Conservation (phyloP, 352 stramenopile genomes). For the Phytophthora tentaculata region DNA sequence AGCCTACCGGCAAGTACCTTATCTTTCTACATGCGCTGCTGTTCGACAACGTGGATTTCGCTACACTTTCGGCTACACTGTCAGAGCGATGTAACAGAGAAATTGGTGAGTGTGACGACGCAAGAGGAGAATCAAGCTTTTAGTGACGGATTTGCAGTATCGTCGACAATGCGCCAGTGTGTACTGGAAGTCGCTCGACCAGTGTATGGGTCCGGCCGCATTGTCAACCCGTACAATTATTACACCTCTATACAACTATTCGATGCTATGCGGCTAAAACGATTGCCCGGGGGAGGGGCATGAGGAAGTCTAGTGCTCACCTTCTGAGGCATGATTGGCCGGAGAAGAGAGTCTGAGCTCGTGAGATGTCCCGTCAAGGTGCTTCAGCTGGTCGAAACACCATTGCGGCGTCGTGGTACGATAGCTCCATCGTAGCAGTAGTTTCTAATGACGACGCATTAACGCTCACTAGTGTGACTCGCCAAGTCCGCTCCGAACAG, state of each 20-base stretch:
- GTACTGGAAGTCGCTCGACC: too few species aligned
- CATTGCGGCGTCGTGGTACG: conserved; percentile 8
- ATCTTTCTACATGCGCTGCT: too few species aligned
- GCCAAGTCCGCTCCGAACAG: conserved; percentile 8
- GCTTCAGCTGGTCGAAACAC: conserved; percentile 1
- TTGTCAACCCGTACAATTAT: background rate
- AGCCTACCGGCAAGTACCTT: too few species aligned
- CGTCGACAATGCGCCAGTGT: too few species aligned
- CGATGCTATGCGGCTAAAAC: too few species aligned
- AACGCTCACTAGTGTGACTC: conserved; percentile 1
- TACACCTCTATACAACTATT: background rate
- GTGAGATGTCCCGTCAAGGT: background rate
- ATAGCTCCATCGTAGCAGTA: conserved; percentile 6
- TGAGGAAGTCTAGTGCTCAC: background rate
- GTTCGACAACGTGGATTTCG: too few species aligned
- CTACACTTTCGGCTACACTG: too few species aligned
- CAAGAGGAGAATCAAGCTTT: too few species aligned
- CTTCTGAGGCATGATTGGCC: background rate
- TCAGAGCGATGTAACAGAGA: too few species aligned
- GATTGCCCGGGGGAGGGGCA: background rate
- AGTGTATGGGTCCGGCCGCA: background rate
- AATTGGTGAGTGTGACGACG: too few species aligned
- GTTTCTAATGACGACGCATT: conserved; percentile 3
- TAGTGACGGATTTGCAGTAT: too few species aligned
- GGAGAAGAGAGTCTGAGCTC: background rate